phyloP scores from a whole-genome alignment of 495 filamentous ascomycete genomes.

The Xylaria telfairii region DNA sequence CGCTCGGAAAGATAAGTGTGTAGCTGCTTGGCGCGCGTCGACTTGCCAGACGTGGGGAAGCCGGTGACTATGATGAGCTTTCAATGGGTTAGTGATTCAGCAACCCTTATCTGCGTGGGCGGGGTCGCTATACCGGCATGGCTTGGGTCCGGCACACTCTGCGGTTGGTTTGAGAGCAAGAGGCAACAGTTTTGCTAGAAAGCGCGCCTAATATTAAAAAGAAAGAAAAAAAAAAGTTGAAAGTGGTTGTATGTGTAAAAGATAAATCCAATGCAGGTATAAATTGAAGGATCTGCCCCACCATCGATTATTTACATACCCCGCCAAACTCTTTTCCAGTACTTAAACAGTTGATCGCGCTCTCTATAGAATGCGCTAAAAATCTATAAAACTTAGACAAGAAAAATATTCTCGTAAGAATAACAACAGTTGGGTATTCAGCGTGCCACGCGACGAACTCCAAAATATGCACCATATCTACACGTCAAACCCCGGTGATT shows the following conservation, averaged over 20 bases:
- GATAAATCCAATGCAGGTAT: background rate
- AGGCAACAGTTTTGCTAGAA: background rate
- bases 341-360: background rate
- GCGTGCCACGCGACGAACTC: background rate
- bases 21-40: conserved; percentile 82
- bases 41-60: conserved; percentile 92
- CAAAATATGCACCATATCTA: background rate
- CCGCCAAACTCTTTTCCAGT: conserved; percentile 9
- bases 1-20: conserved; percentile 64
- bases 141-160: background rate
- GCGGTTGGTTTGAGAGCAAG: background rate
- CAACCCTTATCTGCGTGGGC: background rate
- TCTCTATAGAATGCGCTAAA: background rate
- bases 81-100: conserved; percentile 10
- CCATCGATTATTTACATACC: conserved; percentile 12
- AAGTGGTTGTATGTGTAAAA: background rate
- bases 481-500: background rate
- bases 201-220: background rate
- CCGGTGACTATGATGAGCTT: conserved; percentile 94
- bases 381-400: background rate
- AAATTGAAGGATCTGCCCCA: conserved; percentile 2
- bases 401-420: background rate
- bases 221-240: background rate
- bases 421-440: background rate
- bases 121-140: conserved; percentile 20